Conservation (phyloP, 176 grass and related monocot species). For the Carex littledalei region DNA sequence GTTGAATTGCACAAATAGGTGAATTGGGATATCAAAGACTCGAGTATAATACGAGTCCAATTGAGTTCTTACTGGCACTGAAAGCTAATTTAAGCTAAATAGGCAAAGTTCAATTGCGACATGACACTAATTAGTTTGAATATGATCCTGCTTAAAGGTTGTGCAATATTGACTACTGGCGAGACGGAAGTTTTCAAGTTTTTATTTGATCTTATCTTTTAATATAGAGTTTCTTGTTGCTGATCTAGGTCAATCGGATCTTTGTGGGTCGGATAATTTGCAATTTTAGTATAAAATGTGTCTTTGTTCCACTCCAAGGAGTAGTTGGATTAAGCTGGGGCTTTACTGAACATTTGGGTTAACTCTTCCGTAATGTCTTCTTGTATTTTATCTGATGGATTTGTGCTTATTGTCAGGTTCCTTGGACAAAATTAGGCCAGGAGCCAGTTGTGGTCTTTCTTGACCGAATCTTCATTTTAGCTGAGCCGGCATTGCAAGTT, state of each 20-base stretch:
- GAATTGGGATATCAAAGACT: not conserved
- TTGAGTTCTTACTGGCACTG: not conserved
- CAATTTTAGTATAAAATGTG: not conserved
- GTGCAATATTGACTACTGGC: not conserved
- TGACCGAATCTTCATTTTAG: slow-evolving; percentile 94
- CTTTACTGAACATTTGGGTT: not conserved
- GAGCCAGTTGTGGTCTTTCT: slow-evolving; percentile 96
- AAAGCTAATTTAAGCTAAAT: not conserved
- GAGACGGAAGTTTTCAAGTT: not conserved
- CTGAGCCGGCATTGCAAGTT: slow-evolving; percentile 88
- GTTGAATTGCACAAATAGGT: not conserved
- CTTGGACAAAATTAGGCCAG: slow-evolving; percentile 93
- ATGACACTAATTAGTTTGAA: not conserved
- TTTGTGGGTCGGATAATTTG: not conserved
- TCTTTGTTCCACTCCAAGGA: not conserved
- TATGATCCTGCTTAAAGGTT: not conserved
- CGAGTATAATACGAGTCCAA: not conserved
- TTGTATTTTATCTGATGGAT: slow-evolving; percentile 23
- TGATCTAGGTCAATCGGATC: not conserved
- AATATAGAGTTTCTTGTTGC: not conserved
- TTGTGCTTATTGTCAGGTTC: slow-evolving; percentile 63
- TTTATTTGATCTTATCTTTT: not conserved
- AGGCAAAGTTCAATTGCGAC: not conserved
- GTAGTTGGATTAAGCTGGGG: not conserved
- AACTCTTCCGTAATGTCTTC: not conserved